phyloP scores from a whole-genome alignment of 495 filamentous ascomycete species.

The Penicillium canariense region DNA sequence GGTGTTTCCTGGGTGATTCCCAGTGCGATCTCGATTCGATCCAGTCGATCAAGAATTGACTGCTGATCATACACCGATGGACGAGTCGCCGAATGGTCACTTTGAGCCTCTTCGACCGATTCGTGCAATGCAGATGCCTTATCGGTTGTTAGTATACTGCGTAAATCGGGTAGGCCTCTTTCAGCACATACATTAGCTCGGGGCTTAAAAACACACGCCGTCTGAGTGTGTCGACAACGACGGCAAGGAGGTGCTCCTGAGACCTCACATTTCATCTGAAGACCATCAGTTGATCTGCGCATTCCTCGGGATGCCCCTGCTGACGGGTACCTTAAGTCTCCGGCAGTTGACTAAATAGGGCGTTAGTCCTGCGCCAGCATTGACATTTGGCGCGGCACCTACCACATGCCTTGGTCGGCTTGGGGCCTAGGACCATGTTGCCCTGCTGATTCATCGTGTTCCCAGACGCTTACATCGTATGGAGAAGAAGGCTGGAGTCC shows the following conservation, averaged over 20 bases:
- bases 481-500: neutral
- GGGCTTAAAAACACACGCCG: constrained; percentile 40
- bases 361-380: constrained; percentile 12
- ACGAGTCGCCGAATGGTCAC: neutral
- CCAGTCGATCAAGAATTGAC: constrained; percentile 36
- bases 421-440: constrained; percentile 25
- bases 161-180: neutral
- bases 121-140: constrained; percentile 36
- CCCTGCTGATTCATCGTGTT: constrained; percentile 21
- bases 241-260: constrained; percentile 37
- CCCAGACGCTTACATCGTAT: constrained; percentile 6
- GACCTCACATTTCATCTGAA: constrained; percentile 43
- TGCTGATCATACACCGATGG: constrained; percentile 16
- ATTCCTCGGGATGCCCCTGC: neutral
- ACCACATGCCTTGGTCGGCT: constrained; percentile 44
- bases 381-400: constrained; percentile 6
- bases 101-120: constrained; percentile 12
- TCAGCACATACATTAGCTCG: constrained; percentile 35
- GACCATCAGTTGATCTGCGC: neutral
- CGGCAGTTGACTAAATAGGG: constrained; percentile 35
- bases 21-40: constrained; percentile 36
- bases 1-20: constrained; percentile 24
- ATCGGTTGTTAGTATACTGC: neutral
- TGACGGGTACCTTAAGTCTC: constrained; percentile 31
- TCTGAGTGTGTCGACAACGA: constrained; percentile 33